These are phyloP conservation scores for Chlamydomonas schloesseri DNA, from an alignment of 139 green algal genomes.

Conservation along the genomic window DNA sequence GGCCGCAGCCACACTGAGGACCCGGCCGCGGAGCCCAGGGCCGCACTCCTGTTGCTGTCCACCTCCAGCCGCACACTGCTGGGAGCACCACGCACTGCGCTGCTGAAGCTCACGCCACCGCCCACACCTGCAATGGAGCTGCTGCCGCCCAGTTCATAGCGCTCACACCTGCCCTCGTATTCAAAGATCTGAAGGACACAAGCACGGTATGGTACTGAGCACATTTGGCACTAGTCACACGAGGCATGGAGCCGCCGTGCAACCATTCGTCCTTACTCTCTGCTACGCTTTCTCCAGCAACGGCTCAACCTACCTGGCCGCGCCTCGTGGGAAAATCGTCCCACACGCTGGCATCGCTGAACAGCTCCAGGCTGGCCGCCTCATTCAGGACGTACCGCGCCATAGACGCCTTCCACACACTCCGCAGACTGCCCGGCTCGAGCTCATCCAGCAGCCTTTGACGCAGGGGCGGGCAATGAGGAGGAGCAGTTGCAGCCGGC, in stretches of 20 bases:
- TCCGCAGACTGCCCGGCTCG: slow-evolving; percentile 53
- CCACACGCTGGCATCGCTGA: slow-evolving; percentile 49
- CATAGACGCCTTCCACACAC: slow-evolving; percentile 57
- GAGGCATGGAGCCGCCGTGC: too few relatives aligned
- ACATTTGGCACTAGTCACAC: too few relatives aligned
- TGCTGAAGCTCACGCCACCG: background rate
- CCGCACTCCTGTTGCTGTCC: background rate
- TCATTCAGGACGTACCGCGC: slow-evolving; percentile 53
- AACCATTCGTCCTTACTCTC: too few relatives aligned
- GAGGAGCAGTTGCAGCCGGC: too few relatives aligned
- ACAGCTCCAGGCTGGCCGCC: slow-evolving; percentile 42
- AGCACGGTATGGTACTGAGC: too few relatives aligned
- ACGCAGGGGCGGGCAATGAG: too few relatives aligned
- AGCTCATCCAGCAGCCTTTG: slow-evolving; percentile 55
- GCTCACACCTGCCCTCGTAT: slow-evolving; percentile 59
- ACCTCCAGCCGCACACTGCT: background rate
- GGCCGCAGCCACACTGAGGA: slow-evolving; percentile 46
- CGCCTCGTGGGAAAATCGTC: slow-evolving; percentile 54
- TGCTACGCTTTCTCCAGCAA: too few relatives aligned
- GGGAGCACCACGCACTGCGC: background rate
- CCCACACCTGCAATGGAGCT: too few relatives aligned
- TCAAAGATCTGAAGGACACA: slow-evolving; percentile 49
- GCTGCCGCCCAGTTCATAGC: slow-evolving; percentile 16
- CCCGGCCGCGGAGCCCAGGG: background rate
- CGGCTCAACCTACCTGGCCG: background rate